Evolutionary conservation across 768 basidiomycete species (phyloP).

Genomic region (Boletellus emodensis): DNA sequence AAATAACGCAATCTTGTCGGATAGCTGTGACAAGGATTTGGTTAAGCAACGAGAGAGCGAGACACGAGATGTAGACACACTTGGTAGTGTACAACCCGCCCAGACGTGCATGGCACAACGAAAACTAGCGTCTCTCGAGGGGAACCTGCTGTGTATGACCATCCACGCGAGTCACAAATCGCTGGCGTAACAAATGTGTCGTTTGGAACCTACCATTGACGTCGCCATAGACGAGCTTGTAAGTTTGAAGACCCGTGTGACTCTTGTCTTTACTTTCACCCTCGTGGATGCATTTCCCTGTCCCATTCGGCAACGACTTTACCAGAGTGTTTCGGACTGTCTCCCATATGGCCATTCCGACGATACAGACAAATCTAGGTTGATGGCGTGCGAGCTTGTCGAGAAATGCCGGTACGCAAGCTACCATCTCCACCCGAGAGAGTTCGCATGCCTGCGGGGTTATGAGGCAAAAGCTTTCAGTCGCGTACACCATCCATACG

Average conservation of each 20-base stretch:
- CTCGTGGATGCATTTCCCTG: conserved; percentile 3
- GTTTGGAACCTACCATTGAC: conserved; percentile 4
- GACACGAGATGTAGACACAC: conserved; percentile 34
- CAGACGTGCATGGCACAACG: conserved; percentile 75
- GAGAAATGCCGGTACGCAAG: conserved; percentile 55
- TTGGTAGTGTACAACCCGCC: conserved; percentile 67
- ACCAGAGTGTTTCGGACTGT: conserved; percentile 34
- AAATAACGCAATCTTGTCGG: conserved; percentile 44
- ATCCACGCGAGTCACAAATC: neutral
- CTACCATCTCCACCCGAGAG: conserved; percentile 46
- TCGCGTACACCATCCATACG: neutral
- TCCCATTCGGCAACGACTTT: conserved; percentile 19
- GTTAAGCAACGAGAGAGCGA: neutral
- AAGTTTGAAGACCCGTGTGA: conserved; percentile 21
- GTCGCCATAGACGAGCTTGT: conserved; percentile 16
- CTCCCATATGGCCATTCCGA: conserved; percentile 68
- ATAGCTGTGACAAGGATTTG: conserved; percentile 31
- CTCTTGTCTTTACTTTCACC: conserved; percentile 8
- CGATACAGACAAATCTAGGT: conserved; percentile 72
- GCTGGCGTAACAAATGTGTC: neutral
- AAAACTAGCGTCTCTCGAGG: conserved; percentile 63
- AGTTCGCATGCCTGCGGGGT: conserved; percentile 50
- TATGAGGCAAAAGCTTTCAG: neutral
- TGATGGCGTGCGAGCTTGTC: conserved; percentile 52
- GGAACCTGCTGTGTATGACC: neutral